Evolutionary conservation across 2,329 filamentous ascomycete species (phyloP).

Genomic region (Gyromitra esculenta): DNA sequence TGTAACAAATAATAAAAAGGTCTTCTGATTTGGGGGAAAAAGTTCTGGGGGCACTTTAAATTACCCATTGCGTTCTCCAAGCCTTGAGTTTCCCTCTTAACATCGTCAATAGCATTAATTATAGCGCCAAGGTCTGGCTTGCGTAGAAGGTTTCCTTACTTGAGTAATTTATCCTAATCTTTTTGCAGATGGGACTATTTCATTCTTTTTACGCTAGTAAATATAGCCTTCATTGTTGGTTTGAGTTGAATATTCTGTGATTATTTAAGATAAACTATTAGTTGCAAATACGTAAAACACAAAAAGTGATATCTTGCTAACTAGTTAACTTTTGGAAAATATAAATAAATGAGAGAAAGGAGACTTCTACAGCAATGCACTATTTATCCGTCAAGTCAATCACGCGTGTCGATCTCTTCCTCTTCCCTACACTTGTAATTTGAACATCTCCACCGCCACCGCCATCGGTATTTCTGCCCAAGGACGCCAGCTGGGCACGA

Average conservation of each 20-base stretch:
- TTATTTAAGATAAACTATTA: not conserved
- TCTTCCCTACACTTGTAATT: not conserved
- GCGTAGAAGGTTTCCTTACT: too few relatives aligned
- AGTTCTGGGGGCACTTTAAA: not conserved
- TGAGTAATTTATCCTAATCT: too few relatives aligned
- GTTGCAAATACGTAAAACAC: not conserved
- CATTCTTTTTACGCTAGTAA: too few relatives aligned
- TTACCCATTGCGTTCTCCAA: not conserved
- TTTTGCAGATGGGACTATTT: too few relatives aligned
- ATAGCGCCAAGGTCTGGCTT: too few relatives aligned
- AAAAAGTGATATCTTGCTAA: not conserved
- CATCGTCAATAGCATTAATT: not conserved
- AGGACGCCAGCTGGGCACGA: not conserved
- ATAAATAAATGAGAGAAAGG: not conserved
- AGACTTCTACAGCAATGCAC: not conserved
- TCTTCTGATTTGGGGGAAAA: not conserved
- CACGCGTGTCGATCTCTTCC: conserved; percentile 29
- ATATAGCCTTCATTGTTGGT: too few relatives aligned
- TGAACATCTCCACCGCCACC: not conserved
- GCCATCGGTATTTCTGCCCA: not conserved
- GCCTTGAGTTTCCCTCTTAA: not conserved
- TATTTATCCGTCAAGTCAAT: conserved; percentile 39
- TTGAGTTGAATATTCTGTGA: too few relatives aligned
- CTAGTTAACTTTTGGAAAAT: not conserved
- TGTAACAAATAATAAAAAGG: not conserved